Conservation (phyloP, 805 yeast species). For the Ascoidea rubescens region DNA sequence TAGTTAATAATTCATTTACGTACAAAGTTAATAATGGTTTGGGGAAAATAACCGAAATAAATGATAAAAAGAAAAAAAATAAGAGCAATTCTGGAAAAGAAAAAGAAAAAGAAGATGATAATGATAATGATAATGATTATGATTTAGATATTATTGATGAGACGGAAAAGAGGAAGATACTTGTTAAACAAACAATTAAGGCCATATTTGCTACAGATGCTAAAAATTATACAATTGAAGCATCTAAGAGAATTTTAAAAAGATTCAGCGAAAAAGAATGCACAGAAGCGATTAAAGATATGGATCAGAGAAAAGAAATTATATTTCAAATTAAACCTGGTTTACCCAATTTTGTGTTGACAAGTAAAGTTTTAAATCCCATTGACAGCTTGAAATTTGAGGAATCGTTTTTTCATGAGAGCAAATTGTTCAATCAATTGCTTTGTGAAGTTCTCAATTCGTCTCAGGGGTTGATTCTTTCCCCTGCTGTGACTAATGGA, state of each 20-base stretch:
- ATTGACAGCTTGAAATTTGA: conserved; percentile 24
- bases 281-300: conserved; percentile 25
- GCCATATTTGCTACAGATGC: conserved; percentile 46
- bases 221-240: conserved; percentile 28
- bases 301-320: conserved; percentile 41
- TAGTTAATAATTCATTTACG: conserved; percentile 2
- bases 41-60: neutral
- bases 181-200: conserved; percentile 19
- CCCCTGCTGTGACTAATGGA: conserved; percentile 44
- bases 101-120: neutral
- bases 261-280: conserved; percentile 30
- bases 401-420: conserved; percentile 24
- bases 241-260: conserved; percentile 33
- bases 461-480: conserved; percentile 39
- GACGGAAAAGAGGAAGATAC: neutral
- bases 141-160: too few relatives aligned
- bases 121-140: neutral
- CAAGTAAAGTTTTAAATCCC: conserved; percentile 35
- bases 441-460: conserved; percentile 27
- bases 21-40: neutral
- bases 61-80: neutral
- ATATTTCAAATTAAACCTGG: conserved; percentile 21
- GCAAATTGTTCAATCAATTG: conserved; percentile 30
- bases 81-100: neutral
- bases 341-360: conserved; percentile 30